Evolutionary conservation across 2,329 filamentous ascomycete genomes (phyloP).

Genomic region (Cercospora sp.): DNA sequence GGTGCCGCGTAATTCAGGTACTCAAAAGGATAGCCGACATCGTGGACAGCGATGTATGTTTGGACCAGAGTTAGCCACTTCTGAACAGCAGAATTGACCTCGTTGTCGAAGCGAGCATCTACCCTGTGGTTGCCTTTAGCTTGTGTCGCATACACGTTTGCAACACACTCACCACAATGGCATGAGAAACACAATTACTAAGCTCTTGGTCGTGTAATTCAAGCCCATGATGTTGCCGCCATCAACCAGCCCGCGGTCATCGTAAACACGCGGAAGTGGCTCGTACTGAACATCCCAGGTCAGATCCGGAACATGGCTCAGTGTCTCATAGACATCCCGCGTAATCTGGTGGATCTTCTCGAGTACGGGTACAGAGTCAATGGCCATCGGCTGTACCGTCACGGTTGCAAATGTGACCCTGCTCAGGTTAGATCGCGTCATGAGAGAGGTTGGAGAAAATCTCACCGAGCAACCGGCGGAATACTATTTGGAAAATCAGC

Average conservation of each 20-base stretch:
- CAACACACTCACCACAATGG: constrained; percentile 1
- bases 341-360: constrained; percentile 12
- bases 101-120: constrained; percentile 8
- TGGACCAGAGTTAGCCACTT: constrained; percentile 12
- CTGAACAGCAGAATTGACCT: background rate
- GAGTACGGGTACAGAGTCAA: background rate
- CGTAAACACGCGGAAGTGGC: constrained; percentile 11
- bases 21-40: constrained; percentile 24
- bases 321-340: background rate
- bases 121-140: constrained; percentile 5
- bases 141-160: background rate
- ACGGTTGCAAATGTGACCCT: constrained; percentile 13
- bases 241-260: background rate
- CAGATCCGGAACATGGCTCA: constrained; percentile 10
- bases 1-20: constrained; percentile 41
- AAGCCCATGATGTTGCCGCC: constrained; percentile 18
- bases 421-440: background rate
- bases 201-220: constrained; percentile 18
- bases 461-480: constrained; percentile 6
- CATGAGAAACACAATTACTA: constrained; percentile 15
- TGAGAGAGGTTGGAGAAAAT: background rate
- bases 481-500: constrained; percentile 7
- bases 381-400: background rate
- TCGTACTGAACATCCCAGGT: constrained; percentile 19
- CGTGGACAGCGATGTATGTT: constrained; percentile 11